A percentile compares a stretch with the other conserved stretches of the same genome.
These are phyloP conservation scores for Rubus idaeus DNA, from an alignment of 306 rosid genomes.

Conservation along the genomic window DNA sequence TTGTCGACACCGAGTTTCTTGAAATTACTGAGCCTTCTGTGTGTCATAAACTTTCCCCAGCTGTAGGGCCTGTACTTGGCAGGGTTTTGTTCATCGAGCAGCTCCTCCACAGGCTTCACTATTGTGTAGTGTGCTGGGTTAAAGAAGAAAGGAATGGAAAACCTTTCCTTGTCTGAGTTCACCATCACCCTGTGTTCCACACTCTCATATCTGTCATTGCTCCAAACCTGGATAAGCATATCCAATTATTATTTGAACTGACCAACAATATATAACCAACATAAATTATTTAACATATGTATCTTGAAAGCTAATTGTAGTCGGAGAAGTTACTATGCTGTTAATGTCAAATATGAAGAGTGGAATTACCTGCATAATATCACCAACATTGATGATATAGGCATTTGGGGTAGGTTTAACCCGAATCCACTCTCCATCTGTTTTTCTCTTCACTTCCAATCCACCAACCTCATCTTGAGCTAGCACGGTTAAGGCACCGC, in stretches of 20 bases:
- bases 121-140: slow-evolving; percentile 53
- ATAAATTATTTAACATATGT: background rate
- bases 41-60: slow-evolving; percentile 53
- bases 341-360: background rate
- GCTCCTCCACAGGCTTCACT: slow-evolving; percentile 49
- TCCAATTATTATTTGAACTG: background rate
- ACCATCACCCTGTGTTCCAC: slow-evolving; percentile 70
- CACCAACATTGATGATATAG: slow-evolving; percentile 52
- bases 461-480: slow-evolving; percentile 66
- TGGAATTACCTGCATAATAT: slow-evolving; percentile 46
- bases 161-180: slow-evolving; percentile 48
- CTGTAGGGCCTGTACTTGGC: slow-evolving; percentile 44
- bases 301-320: background rate
- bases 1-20: slow-evolving; percentile 49
- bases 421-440: slow-evolving; percentile 54
- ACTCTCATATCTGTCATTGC: slow-evolving; percentile 66
- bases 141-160: slow-evolving; percentile 66
- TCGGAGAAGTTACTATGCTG: background rate
- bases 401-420: slow-evolving; percentile 55
- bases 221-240: slow-evolving; percentile 60
- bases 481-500: slow-evolving; percentile 47
- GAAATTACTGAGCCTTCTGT: slow-evolving; percentile 39
- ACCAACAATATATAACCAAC: background rate
- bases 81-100: slow-evolving; percentile 39
- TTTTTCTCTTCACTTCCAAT: slow-evolving; percentile 48